phyloP scores from a whole-genome alignment of 768 basidiomycete species.

The Panaeolus papilionaceus region DNA sequence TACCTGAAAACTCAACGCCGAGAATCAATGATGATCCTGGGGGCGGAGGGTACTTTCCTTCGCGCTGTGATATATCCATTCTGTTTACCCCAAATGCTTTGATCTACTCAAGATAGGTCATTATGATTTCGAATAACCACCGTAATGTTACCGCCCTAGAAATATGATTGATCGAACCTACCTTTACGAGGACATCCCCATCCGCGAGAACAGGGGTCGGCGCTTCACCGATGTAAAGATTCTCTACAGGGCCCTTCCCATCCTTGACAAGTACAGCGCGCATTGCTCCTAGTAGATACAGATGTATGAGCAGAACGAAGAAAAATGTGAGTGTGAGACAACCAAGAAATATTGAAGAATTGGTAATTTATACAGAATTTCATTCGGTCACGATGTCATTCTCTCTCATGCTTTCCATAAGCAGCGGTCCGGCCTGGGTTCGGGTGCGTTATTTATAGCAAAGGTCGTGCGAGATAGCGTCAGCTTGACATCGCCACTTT shows the following conservation, averaged over 20 bases:
- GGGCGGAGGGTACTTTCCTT: conserved; percentile 79
- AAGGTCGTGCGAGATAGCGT: no score
- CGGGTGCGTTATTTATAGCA: not conserved
- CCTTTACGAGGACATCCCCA: conserved; percentile 84
- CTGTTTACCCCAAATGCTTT: conserved; percentile 90
- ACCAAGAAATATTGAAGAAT: not conserved
- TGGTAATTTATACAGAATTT: not conserved
- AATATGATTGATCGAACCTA: conserved; percentile 31
- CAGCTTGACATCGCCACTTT: no score
- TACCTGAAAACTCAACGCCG: conserved; percentile 88
- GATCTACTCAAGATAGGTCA: conserved; percentile 47
- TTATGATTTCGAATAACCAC: not conserved
- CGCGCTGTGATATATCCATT: conserved; percentile 80
- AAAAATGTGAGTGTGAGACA: not conserved
- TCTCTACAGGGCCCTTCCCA: conserved; percentile 76
- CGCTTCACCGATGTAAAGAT: conserved; percentile 77
- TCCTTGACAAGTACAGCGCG: conserved; percentile 81
- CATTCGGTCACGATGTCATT: not conserved
- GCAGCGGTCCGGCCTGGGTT: not conserved
- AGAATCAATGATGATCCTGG: conserved; percentile 77
- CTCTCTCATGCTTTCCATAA: not conserved
- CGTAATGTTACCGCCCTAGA: conserved; percentile 12
- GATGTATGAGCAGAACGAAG: conserved; percentile 1
- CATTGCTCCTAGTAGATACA: conserved; percentile 49
- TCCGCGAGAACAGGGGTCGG: conserved; percentile 62